phyloP scores from a whole-genome alignment of 768 basidiomycete genomes.

The Gloeophyllum trabeum region DNA sequence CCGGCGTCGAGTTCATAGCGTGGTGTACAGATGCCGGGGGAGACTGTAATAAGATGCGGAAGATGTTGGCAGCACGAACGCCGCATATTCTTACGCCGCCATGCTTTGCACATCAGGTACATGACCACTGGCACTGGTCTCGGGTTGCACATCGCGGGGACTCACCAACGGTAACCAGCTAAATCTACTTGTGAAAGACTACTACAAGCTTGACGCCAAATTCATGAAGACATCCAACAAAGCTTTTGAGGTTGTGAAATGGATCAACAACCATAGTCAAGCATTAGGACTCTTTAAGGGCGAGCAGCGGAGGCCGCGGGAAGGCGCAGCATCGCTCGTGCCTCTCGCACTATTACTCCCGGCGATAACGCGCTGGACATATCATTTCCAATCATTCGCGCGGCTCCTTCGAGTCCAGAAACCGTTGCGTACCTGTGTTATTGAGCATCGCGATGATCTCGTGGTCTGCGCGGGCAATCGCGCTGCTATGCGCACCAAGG shows the following conservation, averaged over 20 bases:
- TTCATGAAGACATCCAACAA: neutral
- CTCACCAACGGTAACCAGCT: slow-evolving; percentile 5
- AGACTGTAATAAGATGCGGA: slow-evolving; percentile 6
- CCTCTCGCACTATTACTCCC: slow-evolving; percentile 6
- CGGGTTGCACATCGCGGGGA: neutral
- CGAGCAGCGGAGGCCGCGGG: slow-evolving; percentile 8
- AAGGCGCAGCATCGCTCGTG: neutral
- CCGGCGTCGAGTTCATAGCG: slow-evolving; percentile 2
- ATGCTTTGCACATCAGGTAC: slow-evolving; percentile 12
- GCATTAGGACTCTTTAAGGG: slow-evolving; percentile 11
- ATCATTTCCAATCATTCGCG: slow-evolving; percentile 4
- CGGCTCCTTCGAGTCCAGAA: slow-evolving; percentile 4
- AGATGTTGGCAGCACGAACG: neutral
- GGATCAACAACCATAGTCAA: slow-evolving; percentile 17
- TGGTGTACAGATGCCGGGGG: slow-evolving; percentile 9
- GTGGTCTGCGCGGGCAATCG: neutral
- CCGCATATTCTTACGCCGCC: slow-evolving; percentile 2
- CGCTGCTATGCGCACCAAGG: slow-evolving; percentile 2
- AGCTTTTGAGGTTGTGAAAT: slow-evolving; percentile 13
- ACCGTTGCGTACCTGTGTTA: neutral
- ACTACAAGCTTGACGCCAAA: slow-evolving; percentile 6
- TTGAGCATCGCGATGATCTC: neutral
- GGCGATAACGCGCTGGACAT: slow-evolving; percentile 9
- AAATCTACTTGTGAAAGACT: slow-evolving; percentile 17
- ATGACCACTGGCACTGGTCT: neutral